Evolutionary conservation across 306 rosid genomes (phyloP), one percentile per base, ranked within the genome.

Genomic region (Inga oerstediana): DNA sequence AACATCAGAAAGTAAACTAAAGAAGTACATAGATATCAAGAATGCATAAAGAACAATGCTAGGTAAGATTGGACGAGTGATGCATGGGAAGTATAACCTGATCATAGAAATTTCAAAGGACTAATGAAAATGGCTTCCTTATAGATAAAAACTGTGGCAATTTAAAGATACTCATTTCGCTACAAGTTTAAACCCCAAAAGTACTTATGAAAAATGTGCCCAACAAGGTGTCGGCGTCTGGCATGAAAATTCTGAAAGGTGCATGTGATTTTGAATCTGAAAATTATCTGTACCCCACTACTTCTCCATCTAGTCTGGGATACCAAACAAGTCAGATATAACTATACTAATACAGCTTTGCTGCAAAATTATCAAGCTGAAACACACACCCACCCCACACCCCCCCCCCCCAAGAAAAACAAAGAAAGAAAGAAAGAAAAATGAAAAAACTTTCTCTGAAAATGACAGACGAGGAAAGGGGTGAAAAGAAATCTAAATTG

Each of bases 1-100:
- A 61, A 79, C 80, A 82, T 89, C 66, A 80, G 84, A 83, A 85
- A 45, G 82, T 82, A 79, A 69, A 72, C 82, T 79, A 85, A 79
- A 43, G 81, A 35, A 7, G 64, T 72, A 52, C 61, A 70, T 35
- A 30, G 39, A 34, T 15, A 76, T 74, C 82, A 79, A 70, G 51
- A 44, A 74, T 24, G 43, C 48, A 46, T 45, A 51, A 79, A n/a
- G 58, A 72, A 44, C 66, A 44, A 66, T 12, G 65, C 52, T n/a
- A 52, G 45, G 24, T 20, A 62, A 49, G 49, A 81, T 20, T 35
- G 41, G 20, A 78, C 4, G 22, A 79, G 59, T 43, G 61, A 72
- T 52, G 51, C 61, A 39, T 30, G 30, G 59, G 61, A 35, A 77
- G 56, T 7, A 61, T n/a, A n/a, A 71, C 43, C 44, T 74, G 32